These are phyloP conservation scores for Puccinia coronata DNA, from an alignment of 1,284 basidiomycete species.

Conservation along the genomic window DNA sequence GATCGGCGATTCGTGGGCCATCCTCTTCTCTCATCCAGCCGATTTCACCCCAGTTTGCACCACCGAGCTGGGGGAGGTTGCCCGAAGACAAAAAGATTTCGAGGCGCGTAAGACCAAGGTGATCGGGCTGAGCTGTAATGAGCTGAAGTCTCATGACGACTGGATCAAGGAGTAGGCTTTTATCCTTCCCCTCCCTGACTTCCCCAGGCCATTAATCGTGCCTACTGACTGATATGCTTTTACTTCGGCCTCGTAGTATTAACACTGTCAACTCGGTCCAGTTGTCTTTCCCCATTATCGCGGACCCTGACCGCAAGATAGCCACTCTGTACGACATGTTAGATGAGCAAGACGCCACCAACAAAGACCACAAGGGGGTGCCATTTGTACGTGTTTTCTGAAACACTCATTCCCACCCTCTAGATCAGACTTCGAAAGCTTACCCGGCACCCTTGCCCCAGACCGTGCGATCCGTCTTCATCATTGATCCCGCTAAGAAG, in stretches of 20 bases:
- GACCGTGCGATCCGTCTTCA: conserved; percentile 90
- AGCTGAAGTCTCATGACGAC: conserved; percentile 75
- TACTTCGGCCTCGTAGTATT: conserved; percentile 2
- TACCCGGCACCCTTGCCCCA: conserved; percentile 59
- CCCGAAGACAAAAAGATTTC: conserved; percentile 82
- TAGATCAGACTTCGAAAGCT: conserved; percentile 38
- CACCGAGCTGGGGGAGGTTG: conserved; percentile 94
- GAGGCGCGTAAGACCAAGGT: conserved; percentile 84
- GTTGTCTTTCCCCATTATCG: conserved; percentile 64
- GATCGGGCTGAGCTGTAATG: conserved; percentile 91
- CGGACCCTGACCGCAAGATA: conserved; percentile 82
- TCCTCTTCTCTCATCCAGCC: conserved; percentile 85
- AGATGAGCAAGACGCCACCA: conserved; percentile 89
- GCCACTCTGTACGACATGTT: conserved; percentile 88
- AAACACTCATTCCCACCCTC: neutral
- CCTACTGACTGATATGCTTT: neutral
- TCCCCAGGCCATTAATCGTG: conserved; percentile 66
- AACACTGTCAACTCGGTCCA: conserved; percentile 20
- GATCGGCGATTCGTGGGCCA: conserved; percentile 82
- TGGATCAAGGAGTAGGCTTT: conserved; percentile 77
- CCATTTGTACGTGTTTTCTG: conserved; percentile 66
- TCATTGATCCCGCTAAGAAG: conserved; percentile 83
- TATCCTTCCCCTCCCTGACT: conserved; percentile 68
- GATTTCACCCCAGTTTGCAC: conserved; percentile 63
- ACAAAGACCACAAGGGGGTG: conserved; percentile 85